phyloP scores from a whole-genome alignment of 495 filamentous ascomycete genomes.

The Staphylotrichum longicolle region DNA sequence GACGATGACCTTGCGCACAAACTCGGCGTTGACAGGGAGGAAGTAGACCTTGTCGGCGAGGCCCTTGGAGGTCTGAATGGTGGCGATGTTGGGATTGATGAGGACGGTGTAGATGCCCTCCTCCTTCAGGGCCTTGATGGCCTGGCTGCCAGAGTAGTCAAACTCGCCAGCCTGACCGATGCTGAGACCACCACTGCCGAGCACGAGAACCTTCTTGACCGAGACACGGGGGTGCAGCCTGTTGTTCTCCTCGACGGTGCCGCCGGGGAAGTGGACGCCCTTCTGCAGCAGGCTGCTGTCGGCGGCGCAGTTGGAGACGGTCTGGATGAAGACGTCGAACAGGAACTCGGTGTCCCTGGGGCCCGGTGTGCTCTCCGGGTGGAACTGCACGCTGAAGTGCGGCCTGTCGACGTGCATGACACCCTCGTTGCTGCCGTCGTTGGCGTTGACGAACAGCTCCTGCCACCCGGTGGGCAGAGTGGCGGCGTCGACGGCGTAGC shows the following conservation, averaged over 20 bases:
- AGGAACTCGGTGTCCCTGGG: conserved; percentile 95
- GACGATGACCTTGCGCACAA: conserved; percentile 94
- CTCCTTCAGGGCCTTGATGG: conserved; percentile 95
- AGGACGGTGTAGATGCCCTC: conserved; percentile 91
- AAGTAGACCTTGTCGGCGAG: conserved; percentile 98
- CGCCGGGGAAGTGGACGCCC: conserved; percentile 83
- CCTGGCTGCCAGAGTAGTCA: conserved; percentile 93
- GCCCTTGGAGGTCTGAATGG: conserved; percentile 97
- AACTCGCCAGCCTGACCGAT: conserved; percentile 98
- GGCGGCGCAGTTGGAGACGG: conserved; percentile 63
- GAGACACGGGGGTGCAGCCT: conserved; percentile 69
- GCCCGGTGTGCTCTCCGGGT: conserved; percentile 93
- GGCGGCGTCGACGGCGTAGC: conserved; percentile 81
- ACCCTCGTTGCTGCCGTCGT: conserved; percentile 96
- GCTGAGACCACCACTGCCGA: conserved; percentile 89
- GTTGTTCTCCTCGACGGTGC: conserved; percentile 71
- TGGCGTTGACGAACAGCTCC: conserved; percentile 95
- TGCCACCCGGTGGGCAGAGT: conserved; percentile 77
- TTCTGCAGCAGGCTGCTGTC: conserved; percentile 60
- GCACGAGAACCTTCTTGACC: conserved; percentile 90
- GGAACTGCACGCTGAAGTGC: conserved; percentile 98
- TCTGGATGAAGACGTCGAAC: conserved; percentile 92
- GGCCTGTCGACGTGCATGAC: conserved; percentile 82
- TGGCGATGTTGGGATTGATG: conserved; percentile 98
- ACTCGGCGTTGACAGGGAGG: conserved; percentile 93